phyloP scores from a whole-genome alignment of 2,329 filamentous ascomycete species.

The Hymenoscyphus scutula region DNA sequence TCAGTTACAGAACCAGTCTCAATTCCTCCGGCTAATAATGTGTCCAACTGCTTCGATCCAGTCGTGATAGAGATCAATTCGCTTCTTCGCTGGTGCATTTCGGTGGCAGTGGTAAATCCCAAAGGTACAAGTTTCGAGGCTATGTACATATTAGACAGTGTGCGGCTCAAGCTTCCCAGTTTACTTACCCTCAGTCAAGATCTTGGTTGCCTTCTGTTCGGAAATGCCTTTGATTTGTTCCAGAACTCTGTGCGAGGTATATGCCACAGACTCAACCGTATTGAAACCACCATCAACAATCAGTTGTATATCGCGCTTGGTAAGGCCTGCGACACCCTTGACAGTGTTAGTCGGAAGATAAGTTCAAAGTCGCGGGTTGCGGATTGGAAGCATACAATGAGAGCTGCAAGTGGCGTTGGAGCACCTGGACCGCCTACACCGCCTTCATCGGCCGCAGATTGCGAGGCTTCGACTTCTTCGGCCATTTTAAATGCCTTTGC shows the following conservation, averaged over 20 bases:
- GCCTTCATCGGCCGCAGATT: slow-evolving; percentile 72
- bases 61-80: slow-evolving; percentile 98
- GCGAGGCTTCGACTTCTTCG: slow-evolving; percentile 54
- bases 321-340: slow-evolving; percentile 85
- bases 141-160: slow-evolving; percentile 38
- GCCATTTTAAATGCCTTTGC: slow-evolving; percentile 27
- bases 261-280: slow-evolving; percentile 93
- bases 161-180: neutral
- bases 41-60: slow-evolving; percentile 95
- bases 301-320: slow-evolving; percentile 92
- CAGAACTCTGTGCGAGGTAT: slow-evolving; percentile 77
- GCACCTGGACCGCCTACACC: slow-evolving; percentile 80
- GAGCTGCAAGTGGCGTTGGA: slow-evolving; percentile 80
- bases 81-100: slow-evolving; percentile 96
- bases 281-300: slow-evolving; percentile 90
- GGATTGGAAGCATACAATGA: slow-evolving; percentile 64
- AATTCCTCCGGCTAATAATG: slow-evolving; percentile 86
- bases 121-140: slow-evolving; percentile 96
- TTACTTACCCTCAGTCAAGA: slow-evolving; percentile 76
- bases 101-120: slow-evolving; percentile 98
- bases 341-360: slow-evolving; percentile 6
- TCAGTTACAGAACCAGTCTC: slow-evolving; percentile 98
- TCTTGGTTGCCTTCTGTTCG: slow-evolving; percentile 90
- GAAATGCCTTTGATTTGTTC: slow-evolving; percentile 98
- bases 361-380: neutral